Percentiles rank a stretch among this genome's conserved stretches.
Conservation (phyloP, 148 eudicot genomes). For the Vaccinium darrowii region DNA sequence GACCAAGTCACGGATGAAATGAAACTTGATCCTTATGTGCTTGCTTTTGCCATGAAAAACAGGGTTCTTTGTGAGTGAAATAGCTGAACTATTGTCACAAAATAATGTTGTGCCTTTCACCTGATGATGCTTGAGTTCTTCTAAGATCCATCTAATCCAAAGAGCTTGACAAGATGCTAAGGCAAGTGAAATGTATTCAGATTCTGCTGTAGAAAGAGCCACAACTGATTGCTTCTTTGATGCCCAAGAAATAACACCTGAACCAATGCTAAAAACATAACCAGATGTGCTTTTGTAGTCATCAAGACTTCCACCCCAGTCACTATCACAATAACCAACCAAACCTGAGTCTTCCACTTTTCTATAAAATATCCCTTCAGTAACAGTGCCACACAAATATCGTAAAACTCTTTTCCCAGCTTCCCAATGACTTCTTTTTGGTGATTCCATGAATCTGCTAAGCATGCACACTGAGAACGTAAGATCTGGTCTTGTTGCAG, state of each 20-base stretch:
- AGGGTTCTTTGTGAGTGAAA: too few relatives aligned
- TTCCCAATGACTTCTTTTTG: background rate
- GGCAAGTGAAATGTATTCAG: too few relatives aligned
- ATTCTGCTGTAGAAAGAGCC: too few relatives aligned
- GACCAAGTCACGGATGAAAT: too few relatives aligned
- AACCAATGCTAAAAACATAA: background rate
- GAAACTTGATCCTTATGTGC: too few relatives aligned
- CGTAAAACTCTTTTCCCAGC: background rate
- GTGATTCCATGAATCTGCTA: background rate
- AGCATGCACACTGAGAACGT: background rate
- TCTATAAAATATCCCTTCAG: background rate
- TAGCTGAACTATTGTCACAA: too few relatives aligned
- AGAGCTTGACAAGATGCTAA: too few relatives aligned
- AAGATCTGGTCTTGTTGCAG: background rate
- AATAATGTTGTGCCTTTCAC: too few relatives aligned
- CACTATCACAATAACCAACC: background rate
- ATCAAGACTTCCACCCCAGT: background rate
- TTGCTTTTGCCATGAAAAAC: too few relatives aligned
- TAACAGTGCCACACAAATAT: background rate
- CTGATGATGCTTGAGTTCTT: too few relatives aligned
- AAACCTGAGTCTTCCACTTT: background rate
- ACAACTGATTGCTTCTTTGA: background rate
- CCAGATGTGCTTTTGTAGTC: background rate
- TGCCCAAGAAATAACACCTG: background rate
- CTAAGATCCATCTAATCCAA: too few relatives aligned